These are phyloP conservation scores for Lolium perenne DNA, from an alignment of 176 grass and related monocot species.

Conservation along the genomic window DNA sequence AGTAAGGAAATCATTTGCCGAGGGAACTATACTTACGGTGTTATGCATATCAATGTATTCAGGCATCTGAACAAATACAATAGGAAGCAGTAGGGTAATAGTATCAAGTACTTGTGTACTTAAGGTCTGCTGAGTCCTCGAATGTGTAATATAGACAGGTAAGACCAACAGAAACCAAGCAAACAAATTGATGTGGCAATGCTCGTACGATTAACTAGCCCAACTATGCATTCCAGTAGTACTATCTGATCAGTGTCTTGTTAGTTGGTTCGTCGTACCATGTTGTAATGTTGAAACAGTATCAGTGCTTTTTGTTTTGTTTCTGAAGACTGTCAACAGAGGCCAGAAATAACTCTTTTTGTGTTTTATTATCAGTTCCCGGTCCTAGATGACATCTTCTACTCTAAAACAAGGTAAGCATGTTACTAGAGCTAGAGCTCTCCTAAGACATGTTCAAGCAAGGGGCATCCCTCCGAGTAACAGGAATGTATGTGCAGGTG, in stretches of 20 bases:
- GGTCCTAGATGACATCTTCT: constrained; percentile 49
- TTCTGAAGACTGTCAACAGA: background rate
- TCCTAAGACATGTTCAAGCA: constrained; percentile 73
- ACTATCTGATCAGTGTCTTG: background rate
- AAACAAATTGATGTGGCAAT: no score
- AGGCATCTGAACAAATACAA: background rate
- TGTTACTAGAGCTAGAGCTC: constrained; percentile 57
- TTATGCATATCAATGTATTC: background rate
- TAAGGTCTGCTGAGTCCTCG: no score
- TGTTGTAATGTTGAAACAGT: background rate
- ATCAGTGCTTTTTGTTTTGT: background rate
- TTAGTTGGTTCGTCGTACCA: no score
- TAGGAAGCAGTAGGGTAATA: background rate
- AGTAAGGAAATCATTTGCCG: background rate
- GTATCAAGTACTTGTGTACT: background rate
- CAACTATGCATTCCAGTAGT: background rate
- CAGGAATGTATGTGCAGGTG: constrained; percentile 57
- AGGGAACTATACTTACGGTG: background rate
- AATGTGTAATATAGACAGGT: no score
- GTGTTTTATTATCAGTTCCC: background rate
- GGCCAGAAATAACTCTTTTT: background rate
- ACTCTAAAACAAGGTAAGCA: constrained; percentile 66
- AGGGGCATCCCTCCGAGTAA: constrained; percentile 72
- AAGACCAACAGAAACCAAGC: no score
- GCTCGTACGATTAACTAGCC: no score